Evolutionary conservation across 345 rosid species (phyloP).

Genomic region (Firmiana major): DNA sequence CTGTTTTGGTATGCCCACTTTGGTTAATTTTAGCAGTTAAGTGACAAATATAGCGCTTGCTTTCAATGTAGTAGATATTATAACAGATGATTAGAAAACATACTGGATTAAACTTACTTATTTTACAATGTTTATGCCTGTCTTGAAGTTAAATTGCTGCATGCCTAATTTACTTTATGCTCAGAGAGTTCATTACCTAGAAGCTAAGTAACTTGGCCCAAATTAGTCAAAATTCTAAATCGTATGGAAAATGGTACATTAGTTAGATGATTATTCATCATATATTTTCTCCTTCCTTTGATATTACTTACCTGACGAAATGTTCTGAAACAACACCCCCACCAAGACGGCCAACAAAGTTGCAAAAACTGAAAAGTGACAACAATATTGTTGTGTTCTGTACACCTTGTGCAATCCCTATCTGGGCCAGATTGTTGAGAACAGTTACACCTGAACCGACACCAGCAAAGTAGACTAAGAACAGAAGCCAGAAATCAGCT

Average conservation of each 20-base stretch:
- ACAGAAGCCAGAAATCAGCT: conserved; percentile 84
- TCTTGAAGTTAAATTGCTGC: not conserved
- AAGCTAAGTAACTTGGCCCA: not conserved
- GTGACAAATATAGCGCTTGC: not conserved
- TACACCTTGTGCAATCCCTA: conserved; percentile 58
- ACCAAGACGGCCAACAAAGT: conserved; percentile 64
- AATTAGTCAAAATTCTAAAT: not conserved
- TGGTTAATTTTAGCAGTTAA: not conserved
- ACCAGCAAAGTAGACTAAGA: conserved; percentile 57
- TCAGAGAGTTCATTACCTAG: not conserved
- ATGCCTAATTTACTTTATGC: not conserved
- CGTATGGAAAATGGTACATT: not conserved
- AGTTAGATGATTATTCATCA: not conserved
- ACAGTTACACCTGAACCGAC: conserved; percentile 70
- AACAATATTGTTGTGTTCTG: conserved; percentile 53
- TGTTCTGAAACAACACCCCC: conserved; percentile 62
- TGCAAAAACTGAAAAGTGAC: conserved; percentile 65
- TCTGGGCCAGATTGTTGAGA: conserved; percentile 72
- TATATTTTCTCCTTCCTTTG: not conserved
- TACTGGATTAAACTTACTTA: not conserved
- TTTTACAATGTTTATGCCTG: not conserved
- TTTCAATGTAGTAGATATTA: not conserved
- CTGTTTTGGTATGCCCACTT: not conserved
- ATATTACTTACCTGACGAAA: conserved; percentile 49
- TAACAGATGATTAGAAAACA: not conserved